Evolutionary conservation across 495 filamentous ascomycete genomes (phyloP).

Genomic region (Lasiosphaeris hirsuta): DNA sequence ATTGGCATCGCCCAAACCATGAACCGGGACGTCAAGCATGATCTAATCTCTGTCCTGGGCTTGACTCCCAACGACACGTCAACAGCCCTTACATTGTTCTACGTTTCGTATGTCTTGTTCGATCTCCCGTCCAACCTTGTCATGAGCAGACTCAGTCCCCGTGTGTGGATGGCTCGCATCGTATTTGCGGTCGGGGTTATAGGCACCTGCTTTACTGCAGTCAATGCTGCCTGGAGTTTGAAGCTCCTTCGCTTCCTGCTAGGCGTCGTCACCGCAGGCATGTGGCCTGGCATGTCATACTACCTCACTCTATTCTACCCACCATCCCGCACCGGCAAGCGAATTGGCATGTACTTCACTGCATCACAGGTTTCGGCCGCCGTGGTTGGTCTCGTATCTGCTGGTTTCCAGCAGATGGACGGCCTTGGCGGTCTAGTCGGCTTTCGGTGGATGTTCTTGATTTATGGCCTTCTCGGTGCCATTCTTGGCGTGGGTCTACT

Average conservation of each 20-base stretch:
- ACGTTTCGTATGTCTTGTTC: slow-evolving; percentile 85
- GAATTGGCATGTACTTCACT: slow-evolving; percentile 87
- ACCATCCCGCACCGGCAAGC: slow-evolving; percentile 77
- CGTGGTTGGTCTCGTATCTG: slow-evolving; percentile 84
- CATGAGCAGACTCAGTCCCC: slow-evolving; percentile 80
- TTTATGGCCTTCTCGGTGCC: slow-evolving; percentile 76
- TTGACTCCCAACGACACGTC: slow-evolving; percentile 72
- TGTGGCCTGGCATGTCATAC: slow-evolving; percentile 96
- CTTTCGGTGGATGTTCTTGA: slow-evolving; percentile 93
- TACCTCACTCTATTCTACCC: slow-evolving; percentile 92
- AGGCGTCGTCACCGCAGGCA: slow-evolving; percentile 83
- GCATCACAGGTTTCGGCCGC: slow-evolving; percentile 86
- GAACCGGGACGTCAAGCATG: slow-evolving; percentile 65
- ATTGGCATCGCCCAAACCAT: slow-evolving; percentile 89
- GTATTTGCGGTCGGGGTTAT: slow-evolving; percentile 83
- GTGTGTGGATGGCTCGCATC: slow-evolving; percentile 91
- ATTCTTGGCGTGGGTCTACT: slow-evolving; percentile 67
- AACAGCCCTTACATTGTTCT: slow-evolving; percentile 80
- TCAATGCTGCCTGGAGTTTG: slow-evolving; percentile 79
- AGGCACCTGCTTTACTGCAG: slow-evolving; percentile 75
- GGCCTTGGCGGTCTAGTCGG: slow-evolving; percentile 71
- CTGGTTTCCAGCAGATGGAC: slow-evolving; percentile 90
- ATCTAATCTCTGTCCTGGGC: slow-evolving; percentile 63
- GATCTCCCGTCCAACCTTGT: slow-evolving; percentile 86
- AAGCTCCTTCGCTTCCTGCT: slow-evolving; percentile 87